Conservation (phyloP, 495 filamentous ascomycete species). For the Talaromyces ruber region DNA sequence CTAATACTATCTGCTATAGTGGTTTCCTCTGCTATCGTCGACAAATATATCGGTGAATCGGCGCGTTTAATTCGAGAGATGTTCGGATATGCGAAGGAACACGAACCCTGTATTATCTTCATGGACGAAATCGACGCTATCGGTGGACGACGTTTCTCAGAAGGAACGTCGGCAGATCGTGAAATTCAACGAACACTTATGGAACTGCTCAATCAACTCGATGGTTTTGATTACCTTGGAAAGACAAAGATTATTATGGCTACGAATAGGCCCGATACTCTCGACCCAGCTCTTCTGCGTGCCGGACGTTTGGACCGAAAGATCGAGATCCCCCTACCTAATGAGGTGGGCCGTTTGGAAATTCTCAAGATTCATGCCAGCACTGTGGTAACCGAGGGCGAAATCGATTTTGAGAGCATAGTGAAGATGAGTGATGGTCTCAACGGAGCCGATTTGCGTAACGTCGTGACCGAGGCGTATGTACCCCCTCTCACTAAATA, state of each 20-base stretch:
- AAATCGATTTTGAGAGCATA: conserved; percentile 98
- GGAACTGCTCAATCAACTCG: conserved; percentile 97
- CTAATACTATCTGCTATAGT: conserved; percentile 44
- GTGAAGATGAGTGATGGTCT: conserved; percentile 99
- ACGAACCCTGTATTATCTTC: conserved; percentile 99
- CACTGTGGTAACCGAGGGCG: conserved; percentile 79
- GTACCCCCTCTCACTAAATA: conserved; percentile 21
- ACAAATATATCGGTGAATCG: conserved; percentile 99
- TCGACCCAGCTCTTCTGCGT: conserved; percentile 89
- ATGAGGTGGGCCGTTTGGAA: conserved; percentile 94
- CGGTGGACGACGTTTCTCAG: conserved; percentile 93
- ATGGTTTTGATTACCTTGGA: conserved; percentile 98
- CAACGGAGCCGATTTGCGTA: conserved; percentile 95
- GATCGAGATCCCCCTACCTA: conserved; percentile 98
- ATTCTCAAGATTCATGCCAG: conserved; percentile 97
- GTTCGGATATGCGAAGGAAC: conserved; percentile 99
- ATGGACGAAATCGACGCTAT: conserved; percentile 99
- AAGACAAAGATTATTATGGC: conserved; percentile 99
- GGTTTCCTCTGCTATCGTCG: conserved; percentile 98
- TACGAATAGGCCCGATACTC: conserved; percentile 95
- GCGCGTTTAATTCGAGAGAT: conserved; percentile 97
- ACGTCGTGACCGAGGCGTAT: conserved; percentile 98
- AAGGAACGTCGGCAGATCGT: conserved; percentile 95
- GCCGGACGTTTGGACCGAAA: conserved; percentile 94
- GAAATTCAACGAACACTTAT: conserved; percentile 99